Base-by-base conservation (phyloP, 2,329 filamentous ascomycete species). In the Xylaria sp. region DNA sequence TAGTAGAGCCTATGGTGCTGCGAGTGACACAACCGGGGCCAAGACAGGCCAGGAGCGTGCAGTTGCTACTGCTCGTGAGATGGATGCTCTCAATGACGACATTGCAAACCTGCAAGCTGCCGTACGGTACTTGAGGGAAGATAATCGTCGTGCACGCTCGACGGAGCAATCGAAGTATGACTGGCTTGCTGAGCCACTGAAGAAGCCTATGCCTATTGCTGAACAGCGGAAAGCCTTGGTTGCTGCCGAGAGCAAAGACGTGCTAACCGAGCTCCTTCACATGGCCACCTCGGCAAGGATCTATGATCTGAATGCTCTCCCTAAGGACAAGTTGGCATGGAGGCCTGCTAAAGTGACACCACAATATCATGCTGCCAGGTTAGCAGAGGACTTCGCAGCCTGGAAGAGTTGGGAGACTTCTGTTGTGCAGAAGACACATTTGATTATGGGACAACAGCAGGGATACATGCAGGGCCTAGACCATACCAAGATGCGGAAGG, bases 1-100 rank as follows among this genome's bases (percentile, higher is more conserved):
- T 75, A 86, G 84, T 73, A 83, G 84, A 27, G 84, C 84, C 10
- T 87, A 85, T 68, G 85, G 83, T n/a, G 85, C 86, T 63, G 81
- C 81, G 3, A 81, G 79, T n/a, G 81, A 77, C 40, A 80, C 75
- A 9, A 80, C 79, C 16, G 82, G 80, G 9, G 83, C 84, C 68
- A 88, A 87, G 79, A 85, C 87, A 12, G 87, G 88, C 25, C 86
- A 90, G 75, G 89, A 92, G 76, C 87, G 88, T 29, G 89, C 91
- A 32, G 90, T 92, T 55, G 88, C 90, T 4, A 92, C 89, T 1
- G 89, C 90, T 32, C 87, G 90, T 62, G 91, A 95, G 79, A 90
- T 94, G 81, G 91, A 94, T 72, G 83, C 84, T 10, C 87, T 94
- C 73, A 89, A 90, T 78, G 85, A 86, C 73, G 90, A 95, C 68